phyloP scores from a whole-genome alignment of 202 grass and related monocot species.

The Schoenoplectus triqueter region DNA sequence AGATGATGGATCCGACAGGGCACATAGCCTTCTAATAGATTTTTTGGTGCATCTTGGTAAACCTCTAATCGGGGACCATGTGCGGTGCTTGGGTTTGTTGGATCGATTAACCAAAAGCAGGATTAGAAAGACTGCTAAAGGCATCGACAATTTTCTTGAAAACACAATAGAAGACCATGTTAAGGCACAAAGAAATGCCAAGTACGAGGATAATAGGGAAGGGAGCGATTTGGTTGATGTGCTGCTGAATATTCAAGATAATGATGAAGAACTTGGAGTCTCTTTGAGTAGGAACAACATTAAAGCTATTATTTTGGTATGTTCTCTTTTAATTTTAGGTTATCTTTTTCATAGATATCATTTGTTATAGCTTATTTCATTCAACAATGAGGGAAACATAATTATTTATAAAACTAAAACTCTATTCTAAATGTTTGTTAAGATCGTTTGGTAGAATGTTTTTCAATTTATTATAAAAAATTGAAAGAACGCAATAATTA shows the following conservation, averaged over 20 bases:
- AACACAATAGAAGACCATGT: conserved; percentile 42
- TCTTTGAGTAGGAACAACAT: conserved; percentile 40
- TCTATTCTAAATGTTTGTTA: background rate
- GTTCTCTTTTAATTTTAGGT: background rate
- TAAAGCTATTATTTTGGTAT: conserved; percentile 61
- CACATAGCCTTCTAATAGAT: conserved; percentile 1
- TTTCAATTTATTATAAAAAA: too few species aligned
- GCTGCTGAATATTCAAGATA: conserved; percentile 33
- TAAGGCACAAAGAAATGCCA: background rate
- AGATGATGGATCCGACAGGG: background rate
- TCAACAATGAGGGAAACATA: background rate
- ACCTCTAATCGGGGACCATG: conserved; percentile 41
- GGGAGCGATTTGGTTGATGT: conserved; percentile 39
- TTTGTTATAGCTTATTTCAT: background rate
- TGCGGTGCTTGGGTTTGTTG: conserved; percentile 50
- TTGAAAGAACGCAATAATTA: too few species aligned
- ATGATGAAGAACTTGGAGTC: background rate
- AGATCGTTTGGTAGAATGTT: too few species aligned
- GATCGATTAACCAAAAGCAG: conserved; percentile 52
- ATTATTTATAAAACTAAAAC: background rate
- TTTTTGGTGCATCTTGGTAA: background rate
- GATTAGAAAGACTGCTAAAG: conserved; percentile 29
- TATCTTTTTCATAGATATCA: too few species aligned
- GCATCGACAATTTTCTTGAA: conserved; percentile 46
- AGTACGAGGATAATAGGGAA: conserved; percentile 29